Base-by-base conservation (phyloP, 495 filamentous ascomycete genomes). In the Penicillium canescens region DNA sequence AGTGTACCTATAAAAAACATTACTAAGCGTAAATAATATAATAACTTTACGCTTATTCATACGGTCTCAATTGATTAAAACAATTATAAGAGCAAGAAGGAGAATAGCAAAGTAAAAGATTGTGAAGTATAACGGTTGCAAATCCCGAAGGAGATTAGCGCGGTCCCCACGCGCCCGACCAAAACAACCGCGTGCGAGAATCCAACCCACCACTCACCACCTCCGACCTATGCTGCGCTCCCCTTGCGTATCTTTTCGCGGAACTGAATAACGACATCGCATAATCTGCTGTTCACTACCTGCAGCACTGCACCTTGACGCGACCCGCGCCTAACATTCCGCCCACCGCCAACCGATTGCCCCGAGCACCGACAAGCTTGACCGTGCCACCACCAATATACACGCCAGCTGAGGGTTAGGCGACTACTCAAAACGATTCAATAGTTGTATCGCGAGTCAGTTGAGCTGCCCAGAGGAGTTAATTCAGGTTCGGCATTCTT, bases 121-220 rank as follows among this genome's bases (percentile, higher is more conserved):
- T 37, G 41, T 37, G 41, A 44, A 43, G 40, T 48, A 48, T 59
- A 37, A 51, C 36, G 42, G 55, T 56, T 39, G 50, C 46, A 57
- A 41, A 48, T 50, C 67, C 67, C 50, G 61, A 75, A 75, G 16
- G 13, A 59, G 69, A 54, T 62, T 77, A 77, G 74, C 64, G 72
- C 46, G 9, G 48, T 54, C 65, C 68, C 71, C 73, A 71, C 73
- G 70, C 73, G 70, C 70, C 70, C 65, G 66, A 77, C 72, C 74
- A 77, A 77, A 77, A 75, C 72, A 77, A 76, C 67, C 71, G 73
- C 71, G 73, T 76, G 71, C 70, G 39, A 61, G 63, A 67, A 67
- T 64, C 63, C 55, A 59, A 67, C 61, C 61, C 52, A 58, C 61
- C 61, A 59, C 42, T 51, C 46, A 60, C 59, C 50, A 52, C 55